Evolutionary conservation across 495 filamentous ascomycete species (phyloP).

Genomic region (Lepidopterella palustris): DNA sequence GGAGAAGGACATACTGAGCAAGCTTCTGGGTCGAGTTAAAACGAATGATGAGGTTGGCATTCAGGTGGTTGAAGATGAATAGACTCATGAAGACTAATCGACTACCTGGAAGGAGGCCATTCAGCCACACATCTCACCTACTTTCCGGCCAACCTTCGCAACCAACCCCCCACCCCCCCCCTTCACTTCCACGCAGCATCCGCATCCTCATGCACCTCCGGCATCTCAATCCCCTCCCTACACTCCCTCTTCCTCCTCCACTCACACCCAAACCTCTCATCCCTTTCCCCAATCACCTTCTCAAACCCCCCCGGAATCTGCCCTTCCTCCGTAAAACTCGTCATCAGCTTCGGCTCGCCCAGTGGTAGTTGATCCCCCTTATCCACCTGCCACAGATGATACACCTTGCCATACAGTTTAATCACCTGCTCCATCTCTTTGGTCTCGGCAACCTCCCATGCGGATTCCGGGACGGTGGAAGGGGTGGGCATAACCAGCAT

Average conservation of each 20-base stretch:
- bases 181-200: constrained; percentile 41
- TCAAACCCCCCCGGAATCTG: constrained; percentile 52
- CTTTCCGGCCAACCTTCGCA: background rate
- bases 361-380: constrained; percentile 69
- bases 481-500: constrained; percentile 82
- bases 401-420: constrained; percentile 79
- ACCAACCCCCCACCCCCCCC: background rate
- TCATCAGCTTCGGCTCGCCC: constrained; percentile 72
- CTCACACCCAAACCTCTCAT: constrained; percentile 58
- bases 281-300: constrained; percentile 54
- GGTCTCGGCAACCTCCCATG: constrained; percentile 71
- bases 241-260: constrained; percentile 55
- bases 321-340: constrained; percentile 55
- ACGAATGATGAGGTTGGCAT: constrained; percentile 8
- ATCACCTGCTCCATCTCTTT: constrained; percentile 71
- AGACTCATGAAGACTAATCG: too few species aligned
- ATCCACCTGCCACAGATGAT: constrained; percentile 83
- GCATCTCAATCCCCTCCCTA: constrained; percentile 53
- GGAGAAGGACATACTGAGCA: constrained; percentile 20
- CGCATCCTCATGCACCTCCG: constrained; percentile 52
- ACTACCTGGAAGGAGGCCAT: too few species aligned
- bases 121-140: too few species aligned
- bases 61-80: constrained; percentile 7
- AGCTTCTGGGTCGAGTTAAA: constrained; percentile 18
- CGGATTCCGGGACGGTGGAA: constrained; percentile 42